phyloP scores from a whole-genome alignment of 169 alveolate genomes.

The Plasmodium malariae region DNA sequence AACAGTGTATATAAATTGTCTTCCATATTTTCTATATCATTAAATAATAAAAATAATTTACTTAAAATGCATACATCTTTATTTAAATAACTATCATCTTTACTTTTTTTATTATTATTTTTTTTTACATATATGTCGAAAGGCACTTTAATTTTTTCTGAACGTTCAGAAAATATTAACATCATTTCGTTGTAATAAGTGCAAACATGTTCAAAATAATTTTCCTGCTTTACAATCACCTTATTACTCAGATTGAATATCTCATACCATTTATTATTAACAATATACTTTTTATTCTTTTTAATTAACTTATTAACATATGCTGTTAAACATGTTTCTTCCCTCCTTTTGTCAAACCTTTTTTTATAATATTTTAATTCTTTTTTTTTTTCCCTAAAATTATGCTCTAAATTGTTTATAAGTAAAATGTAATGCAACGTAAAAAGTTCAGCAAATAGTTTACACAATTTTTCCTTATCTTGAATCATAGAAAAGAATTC shows the following conservation, averaged over 20 bases:
- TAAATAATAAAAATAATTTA: conserved; percentile 5
- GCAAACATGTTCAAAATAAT: neutral
- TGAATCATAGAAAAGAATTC: conserved; percentile 9
- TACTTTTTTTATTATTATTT: neutral
- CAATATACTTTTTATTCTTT: conserved; percentile 12
- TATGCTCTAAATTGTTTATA: conserved; percentile 1
- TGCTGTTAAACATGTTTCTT: neutral
- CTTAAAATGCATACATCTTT: conserved; percentile 35
- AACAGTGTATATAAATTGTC: conserved; percentile 28
- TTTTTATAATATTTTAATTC: too few species aligned
- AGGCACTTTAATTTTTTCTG: neutral
- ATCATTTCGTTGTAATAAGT: conserved; percentile 13
- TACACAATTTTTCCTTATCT: neutral
- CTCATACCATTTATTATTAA: conserved; percentile 36
- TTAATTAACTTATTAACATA: neutral
- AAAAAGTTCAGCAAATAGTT: conserved; percentile 13
- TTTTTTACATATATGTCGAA: neutral
- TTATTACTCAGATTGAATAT: conserved; percentile 27
- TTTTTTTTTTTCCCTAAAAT: neutral
- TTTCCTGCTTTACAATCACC: neutral
- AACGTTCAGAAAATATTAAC: neutral
- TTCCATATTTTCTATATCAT: conserved; percentile 19
- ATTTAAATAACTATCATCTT: neutral
- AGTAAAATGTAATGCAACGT: conserved; percentile 27
- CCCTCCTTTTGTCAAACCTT: neutral